Base-by-base conservation (phyloP, 2,329 filamentous ascomycete species). In the Sporothrix humicola region DNA sequence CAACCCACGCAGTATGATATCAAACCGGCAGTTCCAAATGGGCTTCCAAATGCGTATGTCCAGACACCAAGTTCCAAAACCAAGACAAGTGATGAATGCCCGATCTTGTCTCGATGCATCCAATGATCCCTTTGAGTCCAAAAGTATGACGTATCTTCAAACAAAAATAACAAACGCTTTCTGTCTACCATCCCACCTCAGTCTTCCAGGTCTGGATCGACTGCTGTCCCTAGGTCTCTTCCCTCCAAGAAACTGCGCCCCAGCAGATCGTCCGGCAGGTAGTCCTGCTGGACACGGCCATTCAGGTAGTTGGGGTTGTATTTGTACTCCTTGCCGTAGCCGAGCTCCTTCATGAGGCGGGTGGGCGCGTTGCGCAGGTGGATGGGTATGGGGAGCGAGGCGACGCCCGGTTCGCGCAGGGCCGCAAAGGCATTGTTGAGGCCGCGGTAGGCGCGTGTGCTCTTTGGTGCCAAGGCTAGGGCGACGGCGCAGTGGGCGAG, bases 341-440 rank as follows among this genome's bases (percentile, higher is more conserved):
- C 95, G 77, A 98, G 84, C 77, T 98, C 95, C 78, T 95, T 93
- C 95, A 99, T 97, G 76, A 98, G 81, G 77, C 91, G 88, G 1
- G 96, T 98, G 0, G 96, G 95, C 9, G 96, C 96, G 81, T 98
- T 98, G 74, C 96, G 86, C 74, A 99, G 82, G 81, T 98, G 96
- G 54, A 96, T 82, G 1, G 96, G 96, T 26, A 99, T 91, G 0
- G 94, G 93, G 69, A 98, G 80, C 0, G 88, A 89, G 0, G 94
- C 95, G 2, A 97, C 86, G 0, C 95, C 95, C 0, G 95, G 95
- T 80, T 98, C 94, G 73, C 89, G 85, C 56, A 98, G 84, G 0
- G 93, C 93, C 0, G 90, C 88, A 80, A 92, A 92, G 0, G 93
- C 95, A 74, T 92, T 96, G 76, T 91, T 92, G 15, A 98, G 82